Evolutionary conservation across 108 stramenopile genomes (phyloP).

Genomic region (Cyclostephanos invisitatus): DNA sequence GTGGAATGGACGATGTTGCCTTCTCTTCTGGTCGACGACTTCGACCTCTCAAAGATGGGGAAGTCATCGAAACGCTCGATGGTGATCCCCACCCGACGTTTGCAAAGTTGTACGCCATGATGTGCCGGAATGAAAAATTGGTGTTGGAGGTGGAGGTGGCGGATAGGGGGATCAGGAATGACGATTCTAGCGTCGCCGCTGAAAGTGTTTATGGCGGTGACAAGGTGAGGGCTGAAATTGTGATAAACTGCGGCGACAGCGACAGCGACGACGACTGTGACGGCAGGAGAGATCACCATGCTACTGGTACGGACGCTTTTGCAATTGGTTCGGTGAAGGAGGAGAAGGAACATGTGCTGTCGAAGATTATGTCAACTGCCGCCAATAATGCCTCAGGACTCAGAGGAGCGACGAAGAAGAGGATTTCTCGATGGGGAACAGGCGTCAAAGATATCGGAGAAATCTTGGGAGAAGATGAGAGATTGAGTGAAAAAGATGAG

Average conservation of each 20-base stretch:
- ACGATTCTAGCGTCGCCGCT: neutral
- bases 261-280: neutral
- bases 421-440: neutral
- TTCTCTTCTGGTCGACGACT: neutral
- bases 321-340: neutral
- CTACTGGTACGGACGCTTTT: neutral
- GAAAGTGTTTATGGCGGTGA: neutral
- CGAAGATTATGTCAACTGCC: neutral
- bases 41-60: constrained; percentile 8
- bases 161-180: neutral
- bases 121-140: constrained; percentile 22
- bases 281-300: no score
- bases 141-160: constrained; percentile 5
- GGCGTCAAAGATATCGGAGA: neutral
- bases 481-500: neutral
- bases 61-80: constrained; percentile 15
- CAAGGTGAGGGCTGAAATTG: neutral
- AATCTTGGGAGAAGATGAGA: neutral
- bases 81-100: constrained; percentile 16
- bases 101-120: constrained; percentile 17
- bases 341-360: neutral
- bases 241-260: neutral
- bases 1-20: neutral
- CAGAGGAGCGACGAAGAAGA: neutral
- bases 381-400: neutral